A percentile compares a stretch with the other conserved stretches of the same genome.
Conservation (phyloP, 2,329 filamentous ascomycete genomes). For the Cladosporium sp. region DNA sequence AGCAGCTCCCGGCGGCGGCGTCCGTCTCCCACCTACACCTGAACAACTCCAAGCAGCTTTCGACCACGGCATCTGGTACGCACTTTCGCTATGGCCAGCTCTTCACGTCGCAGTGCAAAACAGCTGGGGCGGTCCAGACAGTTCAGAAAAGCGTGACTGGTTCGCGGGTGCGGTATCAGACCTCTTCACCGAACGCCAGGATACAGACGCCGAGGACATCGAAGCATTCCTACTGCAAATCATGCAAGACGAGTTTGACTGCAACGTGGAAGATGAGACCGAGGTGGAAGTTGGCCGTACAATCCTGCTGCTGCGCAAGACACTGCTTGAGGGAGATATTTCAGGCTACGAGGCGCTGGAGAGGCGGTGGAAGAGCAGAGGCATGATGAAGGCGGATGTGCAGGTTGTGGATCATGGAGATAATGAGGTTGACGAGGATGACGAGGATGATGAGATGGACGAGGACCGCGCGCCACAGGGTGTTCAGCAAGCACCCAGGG, state of each 20-base stretch:
- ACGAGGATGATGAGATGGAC: conserved; percentile 52
- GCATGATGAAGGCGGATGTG: conserved; percentile 55
- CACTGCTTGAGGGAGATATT: conserved; percentile 66
- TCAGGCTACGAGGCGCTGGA: conserved; percentile 80
- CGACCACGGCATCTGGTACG: conserved; percentile 82
- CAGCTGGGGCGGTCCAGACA: conserved; percentile 82
- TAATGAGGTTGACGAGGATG: conserved; percentile 56
- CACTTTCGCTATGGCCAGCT: conserved; percentile 83
- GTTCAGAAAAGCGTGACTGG: conserved; percentile 90
- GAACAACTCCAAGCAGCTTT: conserved; percentile 45
- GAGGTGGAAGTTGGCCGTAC: conserved; percentile 70
- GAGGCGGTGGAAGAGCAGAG: conserved; percentile 71
- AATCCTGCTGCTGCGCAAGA: conserved; percentile 67
- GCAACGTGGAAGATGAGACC: conserved; percentile 87
- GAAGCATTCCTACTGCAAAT: conserved; percentile 84
- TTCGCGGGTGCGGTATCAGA: conserved; percentile 85
- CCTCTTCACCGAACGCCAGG: conserved; percentile 62
- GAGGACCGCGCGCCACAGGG: conserved; percentile 60
- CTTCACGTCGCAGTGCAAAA: conserved; percentile 84
- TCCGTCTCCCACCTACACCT: conserved; percentile 23
- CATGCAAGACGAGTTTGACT: conserved; percentile 94
- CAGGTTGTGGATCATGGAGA: conserved; percentile 62
- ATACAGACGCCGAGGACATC: conserved; percentile 74
- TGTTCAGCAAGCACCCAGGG: conserved; percentile 51
- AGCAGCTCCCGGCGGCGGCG: conserved; percentile 8